A percentile compares a stretch with the other conserved stretches of the same genome.
Evolutionary conservation across 2,329 filamentous ascomycete genomes (phyloP).

Genomic region (Colletotrichum somersetense): DNA sequence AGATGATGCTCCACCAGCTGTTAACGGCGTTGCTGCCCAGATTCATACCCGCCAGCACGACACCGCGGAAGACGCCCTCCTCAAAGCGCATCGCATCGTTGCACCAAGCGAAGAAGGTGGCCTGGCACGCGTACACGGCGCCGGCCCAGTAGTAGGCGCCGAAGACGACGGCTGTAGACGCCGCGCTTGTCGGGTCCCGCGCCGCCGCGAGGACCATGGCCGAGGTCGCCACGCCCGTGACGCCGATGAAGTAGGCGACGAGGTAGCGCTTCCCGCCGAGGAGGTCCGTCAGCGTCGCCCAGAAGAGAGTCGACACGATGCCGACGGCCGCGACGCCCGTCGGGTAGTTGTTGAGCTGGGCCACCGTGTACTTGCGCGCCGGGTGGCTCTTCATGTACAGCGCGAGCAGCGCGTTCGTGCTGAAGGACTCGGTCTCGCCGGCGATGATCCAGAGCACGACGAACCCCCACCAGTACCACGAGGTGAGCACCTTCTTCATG

Average conservation of each 20-base stretch:
- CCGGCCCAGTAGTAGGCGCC: conserved; percentile 79
- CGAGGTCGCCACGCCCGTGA: conserved; percentile 73
- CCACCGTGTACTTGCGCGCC: conserved; percentile 56
- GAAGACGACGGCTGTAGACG: conserved; percentile 67
- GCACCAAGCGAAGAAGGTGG: conserved; percentile 81
- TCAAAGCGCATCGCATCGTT: conserved; percentile 77
- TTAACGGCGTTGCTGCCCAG: conserved; percentile 76
- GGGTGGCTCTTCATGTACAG: conserved; percentile 65
- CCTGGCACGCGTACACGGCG: conserved; percentile 78
- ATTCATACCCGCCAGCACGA: conserved; percentile 81
- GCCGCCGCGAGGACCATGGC: conserved; percentile 71
- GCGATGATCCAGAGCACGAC: conserved; percentile 77
- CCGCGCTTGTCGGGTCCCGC: conserved; percentile 52
- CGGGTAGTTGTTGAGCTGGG: conserved; percentile 69
- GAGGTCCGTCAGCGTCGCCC: conserved; percentile 76
- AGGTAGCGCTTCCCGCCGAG: conserved; percentile 73
- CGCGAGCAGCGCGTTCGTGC: conserved; percentile 69
- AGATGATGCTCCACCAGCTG: conserved; percentile 80
- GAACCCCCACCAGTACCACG: conserved; percentile 77
- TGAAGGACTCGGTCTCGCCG: conserved; percentile 79
- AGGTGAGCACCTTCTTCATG: conserved; percentile 66
- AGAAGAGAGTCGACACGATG: conserved; percentile 74
- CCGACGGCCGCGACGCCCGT: conserved; percentile 68
- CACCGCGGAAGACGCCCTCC: conserved; percentile 71
- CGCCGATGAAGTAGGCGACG: conserved; percentile 74